Evolutionary conservation across 108 stramenopile species (phyloP).

Genomic region (Seminavis robusta): DNA sequence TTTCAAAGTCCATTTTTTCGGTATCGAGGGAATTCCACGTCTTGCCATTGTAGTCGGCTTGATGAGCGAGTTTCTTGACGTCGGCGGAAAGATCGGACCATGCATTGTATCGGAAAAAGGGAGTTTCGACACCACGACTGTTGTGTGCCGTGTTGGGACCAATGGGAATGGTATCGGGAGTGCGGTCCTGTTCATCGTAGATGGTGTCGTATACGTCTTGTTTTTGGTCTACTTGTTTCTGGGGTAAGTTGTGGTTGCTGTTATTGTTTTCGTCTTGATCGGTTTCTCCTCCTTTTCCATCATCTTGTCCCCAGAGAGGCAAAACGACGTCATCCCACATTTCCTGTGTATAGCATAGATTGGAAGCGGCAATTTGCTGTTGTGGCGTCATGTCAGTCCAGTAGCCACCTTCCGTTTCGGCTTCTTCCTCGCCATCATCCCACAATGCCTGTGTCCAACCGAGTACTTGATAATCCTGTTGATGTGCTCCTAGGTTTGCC

Average conservation of each 20-base stretch:
- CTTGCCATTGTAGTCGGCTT: slow-evolving; percentile 27
- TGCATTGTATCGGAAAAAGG: slow-evolving; percentile 31
- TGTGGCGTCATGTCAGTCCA: neutral
- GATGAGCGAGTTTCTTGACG: slow-evolving; percentile 7
- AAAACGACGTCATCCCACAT: neutral
- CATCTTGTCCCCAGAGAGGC: neutral
- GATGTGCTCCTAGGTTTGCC: slow-evolving; percentile 18
- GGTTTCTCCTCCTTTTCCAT: neutral
- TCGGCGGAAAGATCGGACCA: slow-evolving; percentile 25
- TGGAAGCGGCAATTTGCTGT: neutral
- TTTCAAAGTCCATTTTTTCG: slow-evolving; percentile 25
- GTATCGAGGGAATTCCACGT: slow-evolving; percentile 29
- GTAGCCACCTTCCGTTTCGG: neutral
- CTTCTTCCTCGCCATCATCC: neutral
- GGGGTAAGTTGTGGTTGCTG: too few relatives aligned
- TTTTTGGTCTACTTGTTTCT: too few relatives aligned
- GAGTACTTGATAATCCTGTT: too few relatives aligned
- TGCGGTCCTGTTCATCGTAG: too few relatives aligned
- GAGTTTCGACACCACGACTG: slow-evolving; percentile 2
- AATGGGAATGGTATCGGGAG: too few relatives aligned
- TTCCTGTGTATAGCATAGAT: neutral
- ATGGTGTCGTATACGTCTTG: too few relatives aligned
- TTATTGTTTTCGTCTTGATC: too few relatives aligned
- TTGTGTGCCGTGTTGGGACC: neutral
- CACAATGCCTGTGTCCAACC: neutral